These are phyloP conservation scores for Aspergillus uvarum DNA, from an alignment of 2,329 filamentous ascomycete genomes.

Conservation along the genomic window DNA sequence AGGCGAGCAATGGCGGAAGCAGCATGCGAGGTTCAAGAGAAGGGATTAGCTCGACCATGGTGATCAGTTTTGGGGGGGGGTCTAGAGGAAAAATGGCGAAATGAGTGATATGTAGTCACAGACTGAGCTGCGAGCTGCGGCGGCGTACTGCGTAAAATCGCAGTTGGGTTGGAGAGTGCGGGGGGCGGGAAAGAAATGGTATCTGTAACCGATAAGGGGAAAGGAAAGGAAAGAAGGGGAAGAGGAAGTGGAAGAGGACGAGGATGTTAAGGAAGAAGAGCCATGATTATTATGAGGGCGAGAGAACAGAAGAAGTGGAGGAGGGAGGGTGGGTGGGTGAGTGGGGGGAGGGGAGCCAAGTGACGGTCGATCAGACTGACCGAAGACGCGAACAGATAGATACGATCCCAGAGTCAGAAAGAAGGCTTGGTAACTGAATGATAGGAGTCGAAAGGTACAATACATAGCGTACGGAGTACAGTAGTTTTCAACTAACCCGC, in stretches of 20 bases:
- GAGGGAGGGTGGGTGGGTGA: neutral
- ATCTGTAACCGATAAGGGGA: neutral
- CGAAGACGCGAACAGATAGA: too few species aligned
- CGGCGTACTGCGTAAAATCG: neutral
- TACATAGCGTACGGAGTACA: too few species aligned
- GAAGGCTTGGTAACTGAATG: too few species aligned
- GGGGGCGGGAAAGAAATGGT: neutral
- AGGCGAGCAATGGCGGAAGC: slow-evolving; percentile 63
- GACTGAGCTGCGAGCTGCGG: neutral
- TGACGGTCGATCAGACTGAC: neutral
- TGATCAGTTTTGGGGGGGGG: slow-evolving; percentile 14
- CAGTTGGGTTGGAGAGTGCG: neutral
- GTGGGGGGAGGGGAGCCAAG: neutral
- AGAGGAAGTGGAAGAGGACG: neutral
- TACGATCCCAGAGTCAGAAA: too few species aligned
- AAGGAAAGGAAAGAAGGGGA: neutral
- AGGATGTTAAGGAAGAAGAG: neutral
- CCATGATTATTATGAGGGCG: neutral
- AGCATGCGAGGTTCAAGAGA: slow-evolving; percentile 57
- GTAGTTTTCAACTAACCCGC: neutral
- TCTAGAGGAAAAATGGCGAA: neutral
- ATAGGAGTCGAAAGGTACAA: too few species aligned
- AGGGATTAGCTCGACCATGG: slow-evolving; percentile 56
- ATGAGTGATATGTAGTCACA: neutral
- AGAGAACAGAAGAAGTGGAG: neutral